phyloP scores from a whole-genome alignment of 805 yeast species.

The Ogataea haglerorum region DNA sequence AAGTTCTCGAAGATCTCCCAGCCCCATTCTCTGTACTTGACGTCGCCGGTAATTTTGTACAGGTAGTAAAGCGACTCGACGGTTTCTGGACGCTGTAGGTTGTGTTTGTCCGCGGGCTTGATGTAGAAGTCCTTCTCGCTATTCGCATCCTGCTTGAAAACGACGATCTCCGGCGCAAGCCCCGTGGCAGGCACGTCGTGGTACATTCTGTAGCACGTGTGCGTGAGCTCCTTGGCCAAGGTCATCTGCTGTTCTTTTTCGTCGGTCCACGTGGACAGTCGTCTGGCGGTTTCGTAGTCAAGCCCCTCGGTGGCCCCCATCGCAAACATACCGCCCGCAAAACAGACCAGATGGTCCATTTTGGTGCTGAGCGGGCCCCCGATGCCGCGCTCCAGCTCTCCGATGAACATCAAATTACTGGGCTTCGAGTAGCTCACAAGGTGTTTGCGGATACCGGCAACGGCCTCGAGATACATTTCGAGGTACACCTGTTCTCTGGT shows the following conservation, averaged over 20 bases:
- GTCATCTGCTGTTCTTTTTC: slow-evolving; percentile 59
- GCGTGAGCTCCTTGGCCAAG: slow-evolving; percentile 70
- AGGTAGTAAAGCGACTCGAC: slow-evolving; percentile 82
- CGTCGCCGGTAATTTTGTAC: slow-evolving; percentile 76
- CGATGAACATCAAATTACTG: slow-evolving; percentile 60
- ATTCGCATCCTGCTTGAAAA: slow-evolving; percentile 59
- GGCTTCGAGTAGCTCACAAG: slow-evolving; percentile 62
- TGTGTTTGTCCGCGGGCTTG: slow-evolving; percentile 73
- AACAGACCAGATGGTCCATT: slow-evolving; percentile 93
- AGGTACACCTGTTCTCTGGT: slow-evolving; percentile 68
- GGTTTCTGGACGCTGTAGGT: slow-evolving; percentile 90
- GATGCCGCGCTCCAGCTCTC: slow-evolving; percentile 75
- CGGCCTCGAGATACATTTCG: slow-evolving; percentile 73
- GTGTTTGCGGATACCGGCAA: slow-evolving; percentile 70
- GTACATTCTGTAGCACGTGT: slow-evolving; percentile 84
- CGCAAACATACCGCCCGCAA: slow-evolving; percentile 84
- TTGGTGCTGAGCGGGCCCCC: slow-evolving; percentile 57
- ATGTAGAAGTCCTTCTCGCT: slow-evolving; percentile 56
- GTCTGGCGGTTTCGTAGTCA: slow-evolving; percentile 51
- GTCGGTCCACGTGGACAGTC: slow-evolving; percentile 53
- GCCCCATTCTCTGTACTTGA: slow-evolving; percentile 84
- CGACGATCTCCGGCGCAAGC: slow-evolving; percentile 83
- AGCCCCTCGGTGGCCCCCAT: slow-evolving; percentile 84
- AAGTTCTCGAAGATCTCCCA: slow-evolving; percentile 78
- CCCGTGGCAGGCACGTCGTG: slow-evolving; percentile 68